Conservation (phyloP, 2,329 filamentous ascomycete species). For the Aureobasidium pullulans region DNA sequence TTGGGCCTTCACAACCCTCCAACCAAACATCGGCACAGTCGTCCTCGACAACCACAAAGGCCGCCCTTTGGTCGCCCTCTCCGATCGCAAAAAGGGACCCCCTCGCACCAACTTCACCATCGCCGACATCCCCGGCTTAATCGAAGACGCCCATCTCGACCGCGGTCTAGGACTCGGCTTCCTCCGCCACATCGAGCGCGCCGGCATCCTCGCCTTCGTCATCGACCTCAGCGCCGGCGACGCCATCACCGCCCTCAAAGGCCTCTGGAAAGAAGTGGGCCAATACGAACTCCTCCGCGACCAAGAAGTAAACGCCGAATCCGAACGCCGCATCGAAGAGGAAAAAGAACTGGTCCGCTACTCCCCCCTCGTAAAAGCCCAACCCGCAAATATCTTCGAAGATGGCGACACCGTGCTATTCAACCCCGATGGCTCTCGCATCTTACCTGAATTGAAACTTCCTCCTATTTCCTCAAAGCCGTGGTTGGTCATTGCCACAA, state of each 20-base stretch:
- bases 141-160: slow-evolving; percentile 88
- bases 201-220: slow-evolving; percentile 87
- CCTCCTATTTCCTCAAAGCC: slow-evolving; percentile 87
- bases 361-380: slow-evolving; percentile 1
- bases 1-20: slow-evolving; percentile 95
- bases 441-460: slow-evolving; percentile 42
- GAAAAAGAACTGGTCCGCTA: slow-evolving; percentile 35
- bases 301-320: slow-evolving; percentile 58
- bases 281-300: slow-evolving; percentile 79
- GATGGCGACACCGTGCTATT: slow-evolving; percentile 20
- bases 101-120: slow-evolving; percentile 77
- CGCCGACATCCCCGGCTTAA: slow-evolving; percentile 89
- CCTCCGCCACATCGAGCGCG: slow-evolving; percentile 87
- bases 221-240: slow-evolving; percentile 76
- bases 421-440: slow-evolving; percentile 18
- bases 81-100: slow-evolving; percentile 20
- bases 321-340: slow-evolving; percentile 50
- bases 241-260: slow-evolving; percentile 68
- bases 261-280: slow-evolving; percentile 83
- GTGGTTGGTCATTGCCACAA: slow-evolving; percentile 94
- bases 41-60: slow-evolving; percentile 83
- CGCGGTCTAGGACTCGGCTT: slow-evolving; percentile 87
- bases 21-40: slow-evolving; percentile 92
- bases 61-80: slow-evolving; percentile 50
- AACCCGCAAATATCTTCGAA: slow-evolving; percentile 6